Percentiles rank a stretch among this genome's conserved stretches.
phyloP scores from a whole-genome alignment of 2,329 filamentous ascomycete genomes.

The Xylaria sp. region DNA sequence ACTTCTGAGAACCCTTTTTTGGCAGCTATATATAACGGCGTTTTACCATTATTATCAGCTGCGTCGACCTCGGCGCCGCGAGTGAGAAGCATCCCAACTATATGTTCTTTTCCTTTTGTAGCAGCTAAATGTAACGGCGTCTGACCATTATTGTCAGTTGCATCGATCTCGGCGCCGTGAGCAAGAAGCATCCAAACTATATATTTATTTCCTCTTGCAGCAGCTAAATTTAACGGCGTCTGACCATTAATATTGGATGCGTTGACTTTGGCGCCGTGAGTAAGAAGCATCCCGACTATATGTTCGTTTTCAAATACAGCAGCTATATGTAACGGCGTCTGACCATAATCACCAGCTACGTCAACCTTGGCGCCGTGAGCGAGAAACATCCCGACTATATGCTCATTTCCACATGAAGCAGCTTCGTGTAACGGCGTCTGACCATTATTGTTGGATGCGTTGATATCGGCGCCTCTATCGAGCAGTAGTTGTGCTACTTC shows the following conservation, averaged over 20 bases:
- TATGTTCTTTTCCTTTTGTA: too few species aligned
- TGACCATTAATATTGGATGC: not conserved
- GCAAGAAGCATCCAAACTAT: too few species aligned
- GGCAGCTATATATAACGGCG: not conserved
- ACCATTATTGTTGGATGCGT: not conserved
- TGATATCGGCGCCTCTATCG: not conserved
- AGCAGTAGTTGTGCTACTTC: not conserved
- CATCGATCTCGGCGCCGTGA: slow-evolving; percentile 30
- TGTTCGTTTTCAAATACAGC: too few species aligned
- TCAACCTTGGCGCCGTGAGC: not conserved
- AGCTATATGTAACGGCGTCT: not conserved
- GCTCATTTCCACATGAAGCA: not conserved
- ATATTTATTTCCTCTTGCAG: too few species aligned
- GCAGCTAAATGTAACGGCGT: slow-evolving; percentile 2
- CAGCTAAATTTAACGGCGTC: not conserved
- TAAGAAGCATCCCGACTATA: not conserved
- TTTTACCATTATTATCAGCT: not conserved
- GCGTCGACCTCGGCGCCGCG: not conserved
- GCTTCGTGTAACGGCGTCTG: not conserved
- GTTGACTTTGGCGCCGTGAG: not conserved
- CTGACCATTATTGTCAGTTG: not conserved
- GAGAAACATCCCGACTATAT: too few species aligned
- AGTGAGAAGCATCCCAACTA: not conserved
- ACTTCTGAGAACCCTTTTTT: too few species aligned
- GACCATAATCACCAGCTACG: not conserved